phyloP scores from a whole-genome alignment of 75 land plant species.

The Sequoia sempervirens region DNA sequence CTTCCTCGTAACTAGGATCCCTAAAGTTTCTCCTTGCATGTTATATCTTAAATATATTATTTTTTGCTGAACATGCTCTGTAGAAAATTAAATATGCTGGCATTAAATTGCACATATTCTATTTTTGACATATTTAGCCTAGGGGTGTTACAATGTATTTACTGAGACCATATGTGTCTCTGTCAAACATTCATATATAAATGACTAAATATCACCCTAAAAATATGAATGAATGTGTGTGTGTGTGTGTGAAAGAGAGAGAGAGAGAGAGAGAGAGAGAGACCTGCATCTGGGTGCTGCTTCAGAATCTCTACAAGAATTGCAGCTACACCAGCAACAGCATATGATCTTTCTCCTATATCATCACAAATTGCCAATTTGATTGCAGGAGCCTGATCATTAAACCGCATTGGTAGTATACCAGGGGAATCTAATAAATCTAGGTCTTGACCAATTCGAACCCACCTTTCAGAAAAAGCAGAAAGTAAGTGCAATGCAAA shows the following conservation, averaged over 20 bases:
- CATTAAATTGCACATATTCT: background rate
- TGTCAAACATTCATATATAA: background rate
- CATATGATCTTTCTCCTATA: constrained; percentile 94
- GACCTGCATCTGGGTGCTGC: constrained; percentile 72
- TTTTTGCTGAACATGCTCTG: background rate
- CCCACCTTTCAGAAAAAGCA: constrained; percentile 54
- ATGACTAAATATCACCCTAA: background rate
- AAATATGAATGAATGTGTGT: background rate
- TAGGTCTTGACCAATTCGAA: constrained; percentile 82
- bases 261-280: background rate
- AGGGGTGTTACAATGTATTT: background rate
- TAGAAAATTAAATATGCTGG: background rate
- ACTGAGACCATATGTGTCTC: background rate
- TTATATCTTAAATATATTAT: background rate
- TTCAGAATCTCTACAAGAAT: constrained; percentile 78
- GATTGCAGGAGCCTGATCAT: constrained; percentile 85
- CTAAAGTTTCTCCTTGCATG: background rate
- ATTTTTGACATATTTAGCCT: background rate
- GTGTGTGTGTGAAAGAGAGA: too few species aligned
- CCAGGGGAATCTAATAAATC: constrained; percentile 96
- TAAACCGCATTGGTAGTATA: constrained; percentile 83
- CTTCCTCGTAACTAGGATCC: background rate
- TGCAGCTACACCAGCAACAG: constrained; percentile 78
- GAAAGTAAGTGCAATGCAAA: background rate
- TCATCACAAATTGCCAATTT: constrained; percentile 97